Conservation (phyloP, 2,329 filamentous ascomycete genomes). For the Trichoderma atrobrunneum region DNA sequence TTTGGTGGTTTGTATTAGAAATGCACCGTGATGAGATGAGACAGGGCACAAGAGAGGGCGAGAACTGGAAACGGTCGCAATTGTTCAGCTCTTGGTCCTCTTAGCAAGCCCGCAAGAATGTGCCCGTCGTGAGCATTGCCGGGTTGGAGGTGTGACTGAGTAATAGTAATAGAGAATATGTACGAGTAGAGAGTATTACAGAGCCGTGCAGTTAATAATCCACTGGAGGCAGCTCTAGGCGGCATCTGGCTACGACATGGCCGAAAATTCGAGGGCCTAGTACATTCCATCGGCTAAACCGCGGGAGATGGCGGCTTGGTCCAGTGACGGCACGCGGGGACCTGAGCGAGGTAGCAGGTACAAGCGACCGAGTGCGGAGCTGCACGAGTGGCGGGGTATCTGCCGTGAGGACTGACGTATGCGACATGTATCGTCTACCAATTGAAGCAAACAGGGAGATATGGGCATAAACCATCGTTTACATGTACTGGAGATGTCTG, state of each 20-base stretch:
- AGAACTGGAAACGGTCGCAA: neutral
- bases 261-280: slow-evolving; percentile 29
- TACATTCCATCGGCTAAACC: slow-evolving; percentile 33
- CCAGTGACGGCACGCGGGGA: neutral
- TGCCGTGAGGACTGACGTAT: neutral
- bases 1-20: neutral
- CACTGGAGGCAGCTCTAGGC: slow-evolving; percentile 21
- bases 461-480: neutral
- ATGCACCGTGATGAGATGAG: neutral
- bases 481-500: neutral
- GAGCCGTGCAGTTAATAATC: slow-evolving; percentile 10
- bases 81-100: neutral
- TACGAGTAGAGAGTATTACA: neutral
- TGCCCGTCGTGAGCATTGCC: slow-evolving; percentile 32
- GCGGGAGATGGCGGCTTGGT: slow-evolving; percentile 12
- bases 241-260: slow-evolving; percentile 31
- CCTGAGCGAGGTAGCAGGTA: neutral
- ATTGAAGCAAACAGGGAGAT: neutral
- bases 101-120: slow-evolving; percentile 16
- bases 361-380: neutral
- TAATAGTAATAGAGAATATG: neutral
- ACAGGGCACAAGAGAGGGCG: neutral
- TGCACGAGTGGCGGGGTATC: neutral
- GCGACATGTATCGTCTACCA: neutral
- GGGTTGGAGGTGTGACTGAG: slow-evolving; percentile 27